Evolutionary conservation across 768 basidiomycete genomes (phyloP).

Genomic region (Cubamyces lactineus): DNA sequence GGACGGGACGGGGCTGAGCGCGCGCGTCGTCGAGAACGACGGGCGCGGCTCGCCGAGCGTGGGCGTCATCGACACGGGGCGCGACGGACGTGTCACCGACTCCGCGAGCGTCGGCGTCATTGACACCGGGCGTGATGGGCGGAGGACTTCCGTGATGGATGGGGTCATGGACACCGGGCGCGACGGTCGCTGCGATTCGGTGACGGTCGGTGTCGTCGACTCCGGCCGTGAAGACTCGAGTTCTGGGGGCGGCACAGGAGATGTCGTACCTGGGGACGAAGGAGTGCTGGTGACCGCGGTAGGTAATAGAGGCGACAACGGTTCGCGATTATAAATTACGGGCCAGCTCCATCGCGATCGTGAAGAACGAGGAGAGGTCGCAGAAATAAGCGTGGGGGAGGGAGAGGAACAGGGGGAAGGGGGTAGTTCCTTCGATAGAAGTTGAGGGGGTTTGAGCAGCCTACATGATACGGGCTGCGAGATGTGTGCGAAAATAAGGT

Average conservation of each 20-base stretch:
- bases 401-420: background rate
- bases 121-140: background rate
- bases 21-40: constrained; percentile 9
- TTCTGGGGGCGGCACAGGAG: no score
- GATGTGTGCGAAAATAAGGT: background rate
- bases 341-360: constrained; percentile 16
- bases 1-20: constrained; percentile 1
- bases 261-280: background rate
- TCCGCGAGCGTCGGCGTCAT: background rate
- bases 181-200: background rate
- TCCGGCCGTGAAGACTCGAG: background rate
- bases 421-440: background rate
- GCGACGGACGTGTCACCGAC: constrained; percentile 1
- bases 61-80: background rate
- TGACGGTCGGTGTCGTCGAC: background rate
- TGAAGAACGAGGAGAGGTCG: background rate
- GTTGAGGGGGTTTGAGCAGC: constrained; percentile 1
- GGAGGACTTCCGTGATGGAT: no score
- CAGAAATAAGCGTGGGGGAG: background rate
- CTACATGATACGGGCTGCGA: constrained; percentile 19
- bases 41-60: constrained; percentile 3
- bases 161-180: background rate
- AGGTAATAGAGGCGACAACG: background rate
- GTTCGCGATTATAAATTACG: background rate
- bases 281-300: background rate